Conservation (phyloP, 1,139 yeast species). For the Pichia cactophila region DNA sequence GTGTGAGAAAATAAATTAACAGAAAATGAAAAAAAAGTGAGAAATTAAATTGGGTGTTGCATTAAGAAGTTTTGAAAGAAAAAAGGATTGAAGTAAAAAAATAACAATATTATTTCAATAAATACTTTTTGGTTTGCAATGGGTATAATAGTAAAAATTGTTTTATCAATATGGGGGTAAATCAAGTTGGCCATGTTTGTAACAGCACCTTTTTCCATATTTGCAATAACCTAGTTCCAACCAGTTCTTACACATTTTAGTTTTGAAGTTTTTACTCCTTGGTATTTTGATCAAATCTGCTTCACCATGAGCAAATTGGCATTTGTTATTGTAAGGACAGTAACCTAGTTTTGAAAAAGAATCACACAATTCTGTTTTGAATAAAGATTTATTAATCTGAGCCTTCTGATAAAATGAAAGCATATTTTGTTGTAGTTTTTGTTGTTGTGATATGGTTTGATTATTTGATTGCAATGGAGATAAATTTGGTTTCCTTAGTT, state of each 20-base stretch:
- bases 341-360: slow-evolving; percentile 63
- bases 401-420: not conserved
- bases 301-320: slow-evolving; percentile 92
- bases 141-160: not conserved
- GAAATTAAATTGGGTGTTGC: not conserved
- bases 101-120: not conserved
- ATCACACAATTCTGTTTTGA: slow-evolving; percentile 87
- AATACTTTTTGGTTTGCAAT: not conserved
- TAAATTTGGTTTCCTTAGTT: not conserved
- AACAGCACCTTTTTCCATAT: slow-evolving; percentile 87
- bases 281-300: slow-evolving; percentile 66
- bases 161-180: not conserved
- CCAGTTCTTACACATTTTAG: slow-evolving; percentile 91
- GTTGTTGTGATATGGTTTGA: not conserved
- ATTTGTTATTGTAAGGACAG: slow-evolving; percentile 85
- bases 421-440: not conserved
- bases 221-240: slow-evolving; percentile 73
- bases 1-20: not conserved
- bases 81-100: not conserved
- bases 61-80: not conserved
- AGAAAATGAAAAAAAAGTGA: not conserved
- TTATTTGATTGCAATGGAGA: not conserved
- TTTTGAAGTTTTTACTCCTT: slow-evolving; percentile 81
- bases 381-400: slow-evolving; percentile 52
- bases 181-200: slow-evolving; percentile 57